A percentile compares a stretch with the other conserved stretches of the same genome.
phyloP scores from a whole-genome alignment of 176 grass and related monocot genomes.

The Musa acuminata region DNA sequence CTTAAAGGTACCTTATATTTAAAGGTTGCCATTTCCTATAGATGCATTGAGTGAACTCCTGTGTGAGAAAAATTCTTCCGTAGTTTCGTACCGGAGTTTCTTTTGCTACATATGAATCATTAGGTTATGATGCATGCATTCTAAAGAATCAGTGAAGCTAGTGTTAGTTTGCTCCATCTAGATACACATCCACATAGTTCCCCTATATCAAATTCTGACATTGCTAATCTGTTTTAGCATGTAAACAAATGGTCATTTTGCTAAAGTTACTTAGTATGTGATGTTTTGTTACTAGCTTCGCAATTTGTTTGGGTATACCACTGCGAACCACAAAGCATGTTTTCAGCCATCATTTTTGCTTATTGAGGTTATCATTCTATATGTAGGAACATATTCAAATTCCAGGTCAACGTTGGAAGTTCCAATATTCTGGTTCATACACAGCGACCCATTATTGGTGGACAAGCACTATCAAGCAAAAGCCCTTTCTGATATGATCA shows the following conservation, averaged over 20 bases:
- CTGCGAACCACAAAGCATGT: background rate
- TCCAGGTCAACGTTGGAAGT: slow-evolving; percentile 73
- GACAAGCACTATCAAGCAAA: slow-evolving; percentile 97
- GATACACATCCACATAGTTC: background rate
- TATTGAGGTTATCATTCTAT: background rate
- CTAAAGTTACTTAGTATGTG: background rate
- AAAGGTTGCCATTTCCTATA: slow-evolving; percentile 7
- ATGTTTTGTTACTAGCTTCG: background rate
- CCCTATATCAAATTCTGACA: background rate
- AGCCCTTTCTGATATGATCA: slow-evolving; percentile 78
- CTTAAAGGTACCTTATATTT: slow-evolving; percentile 54
- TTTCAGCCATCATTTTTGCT: background rate
- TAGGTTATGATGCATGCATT: background rate
- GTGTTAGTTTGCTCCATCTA: background rate
- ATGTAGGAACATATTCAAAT: slow-evolving; percentile 6
- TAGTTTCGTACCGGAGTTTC: background rate
- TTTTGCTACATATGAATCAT: background rate
- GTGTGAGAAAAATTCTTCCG: background rate
- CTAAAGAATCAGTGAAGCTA: background rate
- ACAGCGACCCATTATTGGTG: slow-evolving; percentile 65
- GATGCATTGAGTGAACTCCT: background rate
- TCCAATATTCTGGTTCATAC: slow-evolving; percentile 97
- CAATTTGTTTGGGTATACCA: background rate
- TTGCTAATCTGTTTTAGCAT: background rate
- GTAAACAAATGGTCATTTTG: background rate